These are phyloP conservation scores for Ceratocystis eucalypticola DNA, from an alignment of 2,329 filamentous ascomycete genomes.

Conservation along the genomic window DNA sequence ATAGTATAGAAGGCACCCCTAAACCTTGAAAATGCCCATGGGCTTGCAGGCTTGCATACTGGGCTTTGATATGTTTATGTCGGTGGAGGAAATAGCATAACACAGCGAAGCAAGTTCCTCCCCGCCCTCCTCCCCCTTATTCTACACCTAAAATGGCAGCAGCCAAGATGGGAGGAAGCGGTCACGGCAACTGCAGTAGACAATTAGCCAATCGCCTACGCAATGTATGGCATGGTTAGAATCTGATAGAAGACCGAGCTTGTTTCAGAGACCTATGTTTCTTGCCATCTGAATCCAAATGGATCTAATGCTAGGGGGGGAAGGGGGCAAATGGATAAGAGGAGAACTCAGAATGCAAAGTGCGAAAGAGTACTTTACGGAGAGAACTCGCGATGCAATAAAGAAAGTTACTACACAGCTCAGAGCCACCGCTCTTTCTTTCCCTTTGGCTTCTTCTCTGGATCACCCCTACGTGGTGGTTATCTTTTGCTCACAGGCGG, in stretches of 20 bases:
- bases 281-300: conserved; percentile 4
- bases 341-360: not conserved
- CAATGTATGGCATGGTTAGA: not conserved
- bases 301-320: not conserved
- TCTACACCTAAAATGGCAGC: conserved; percentile 9
- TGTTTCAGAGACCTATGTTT: conserved; percentile 5
- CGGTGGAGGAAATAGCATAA: not conserved
- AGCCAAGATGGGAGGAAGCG: not conserved
- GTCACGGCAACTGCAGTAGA: not conserved
- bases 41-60: not conserved
- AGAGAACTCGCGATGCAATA: not conserved
- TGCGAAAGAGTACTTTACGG: not conserved
- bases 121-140: conserved; percentile 10
- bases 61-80: not conserved
- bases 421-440: not conserved
- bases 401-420: not conserved
- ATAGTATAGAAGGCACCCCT: conserved; percentile 9
- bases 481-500: not conserved
- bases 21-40: conserved; percentile 3
- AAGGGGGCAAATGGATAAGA: not conserved
- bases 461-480: no score
- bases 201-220: not conserved
- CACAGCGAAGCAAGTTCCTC: not conserved
- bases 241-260: not conserved
- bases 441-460: no score